Conservation (phyloP, 2,329 filamentous ascomycete species). For the Chrysoporthe austroafricana region DNA sequence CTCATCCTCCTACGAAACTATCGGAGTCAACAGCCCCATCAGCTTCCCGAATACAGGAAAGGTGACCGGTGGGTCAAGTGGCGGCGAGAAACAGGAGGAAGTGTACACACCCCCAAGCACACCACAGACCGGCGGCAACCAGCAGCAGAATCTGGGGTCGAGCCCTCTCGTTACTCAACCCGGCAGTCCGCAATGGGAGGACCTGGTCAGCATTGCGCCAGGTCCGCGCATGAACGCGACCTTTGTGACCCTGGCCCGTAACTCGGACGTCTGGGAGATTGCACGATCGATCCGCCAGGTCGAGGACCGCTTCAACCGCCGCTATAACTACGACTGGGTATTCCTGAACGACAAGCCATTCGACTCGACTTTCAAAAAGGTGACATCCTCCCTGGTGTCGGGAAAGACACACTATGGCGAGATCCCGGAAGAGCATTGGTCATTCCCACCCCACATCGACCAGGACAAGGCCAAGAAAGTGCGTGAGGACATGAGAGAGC, state of each 20-base stretch:
- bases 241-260: conserved; percentile 93
- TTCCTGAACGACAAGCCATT: conserved; percentile 98
- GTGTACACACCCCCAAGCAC: conserved; percentile 30
- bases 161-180: conserved; percentile 58
- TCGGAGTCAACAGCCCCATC: conserved; percentile 48
- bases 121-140: conserved; percentile 35
- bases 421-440: conserved; percentile 94
- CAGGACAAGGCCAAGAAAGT: conserved; percentile 90
- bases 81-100: conserved; percentile 14
- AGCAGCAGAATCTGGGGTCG: conserved; percentile 40
- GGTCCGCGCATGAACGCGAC: conserved; percentile 92
- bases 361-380: conserved; percentile 88
- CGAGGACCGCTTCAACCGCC: conserved; percentile 96
- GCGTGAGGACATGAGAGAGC: conserved; percentile 89
- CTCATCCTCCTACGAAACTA: conserved; percentile 54
- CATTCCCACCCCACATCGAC: conserved; percentile 94
- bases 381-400: conserved; percentile 87
- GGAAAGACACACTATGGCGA: conserved; percentile 89
- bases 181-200: conserved; percentile 56
- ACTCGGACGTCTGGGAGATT: conserved; percentile 95
- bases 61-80: conserved; percentile 28
- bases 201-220: conserved; percentile 56
- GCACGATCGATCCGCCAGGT: conserved; percentile 93
- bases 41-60: conserved; percentile 42
- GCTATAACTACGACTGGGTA: conserved; percentile 98